Base-by-base conservation (phyloP, 78 protist genomes). In the Anaeramoeba flamelloides region DNA sequence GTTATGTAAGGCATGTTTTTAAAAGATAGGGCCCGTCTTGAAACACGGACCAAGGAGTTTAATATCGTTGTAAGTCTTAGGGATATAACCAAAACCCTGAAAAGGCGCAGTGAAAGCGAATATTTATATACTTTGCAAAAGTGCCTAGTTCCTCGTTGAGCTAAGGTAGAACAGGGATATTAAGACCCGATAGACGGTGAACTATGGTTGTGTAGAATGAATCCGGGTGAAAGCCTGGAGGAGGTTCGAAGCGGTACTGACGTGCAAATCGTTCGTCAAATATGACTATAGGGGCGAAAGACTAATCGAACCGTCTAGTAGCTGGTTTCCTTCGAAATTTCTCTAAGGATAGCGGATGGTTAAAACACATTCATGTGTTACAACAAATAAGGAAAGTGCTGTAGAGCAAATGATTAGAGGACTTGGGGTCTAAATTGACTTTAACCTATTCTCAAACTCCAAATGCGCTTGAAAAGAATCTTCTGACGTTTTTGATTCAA, bases 1-100 rank as follows among this genome's bases (percentile, higher is more conserved):
- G 76, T 36, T 76, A n/a, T 40, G 74, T n/a, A 8, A 82, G 76
- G 84, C 86, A 39, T 82, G 79, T 38, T 78, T 79, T 38, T 83
- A 75, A 30, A 38, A 36, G 77, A 75, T 85, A 36, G 79, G 90
- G 69, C 89, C 93, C 93, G 93, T 90, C 93, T 90, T 88, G 91
- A 91, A 91, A 91, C 93, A 91, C 91, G 94, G 94, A 91, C 87
- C 93, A 91, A 91, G 94, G 94, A 91, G 94, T 89, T 90, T 86
- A 84, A 85, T 87, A 87, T 41, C 33, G 81, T 81, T 53, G 91
- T 91, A 87, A 91, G 91, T 84, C 36, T 40, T 75, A 30, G 78
- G 79, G 93, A 80, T 74, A 53, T 0, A 32, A 84, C n/a, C n/a
- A n/a, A n/a, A n/a, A n/a, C n/a, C n/a, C n/a, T n/a, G n/a, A n/a